phyloP scores from a whole-genome alignment of 768 basidiomycete genomes.

The Hemileccinum rubropunctum region DNA sequence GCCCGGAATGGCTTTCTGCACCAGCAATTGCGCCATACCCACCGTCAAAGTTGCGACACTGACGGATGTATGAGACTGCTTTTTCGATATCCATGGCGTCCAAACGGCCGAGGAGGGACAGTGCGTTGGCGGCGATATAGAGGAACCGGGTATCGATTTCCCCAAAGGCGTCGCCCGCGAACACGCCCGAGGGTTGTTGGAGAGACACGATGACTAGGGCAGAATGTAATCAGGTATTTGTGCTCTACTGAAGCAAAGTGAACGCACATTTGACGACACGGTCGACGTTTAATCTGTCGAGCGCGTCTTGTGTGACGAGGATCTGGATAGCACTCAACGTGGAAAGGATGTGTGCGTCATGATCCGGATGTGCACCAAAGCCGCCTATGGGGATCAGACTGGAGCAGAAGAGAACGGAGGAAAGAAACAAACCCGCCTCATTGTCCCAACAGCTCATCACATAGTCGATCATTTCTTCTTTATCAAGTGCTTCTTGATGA shows the following conservation, averaged over 20 bases:
- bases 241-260: neutral
- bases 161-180: slow-evolving; percentile 89
- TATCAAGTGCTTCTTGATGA: slow-evolving; percentile 70
- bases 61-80: slow-evolving; percentile 67
- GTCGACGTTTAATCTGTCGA: slow-evolving; percentile 66
- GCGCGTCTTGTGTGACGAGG: slow-evolving; percentile 77
- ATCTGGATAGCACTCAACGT: slow-evolving; percentile 94
- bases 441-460: slow-evolving; percentile 97
- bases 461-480: slow-evolving; percentile 83
- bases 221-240: neutral
- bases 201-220: slow-evolving; percentile 74
- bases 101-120: slow-evolving; percentile 78
- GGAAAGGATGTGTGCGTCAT: slow-evolving; percentile 85
- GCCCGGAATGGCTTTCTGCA: slow-evolving; percentile 90
- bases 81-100: slow-evolving; percentile 64
- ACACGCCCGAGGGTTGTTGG: slow-evolving; percentile 83
- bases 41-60: slow-evolving; percentile 92
- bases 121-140: slow-evolving; percentile 80
- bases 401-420: neutral
- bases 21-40: slow-evolving; percentile 85
- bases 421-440: slow-evolving; percentile 57
- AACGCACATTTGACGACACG: slow-evolving; percentile 72
- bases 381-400: slow-evolving; percentile 52
- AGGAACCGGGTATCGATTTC: slow-evolving; percentile 90
- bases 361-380: slow-evolving; percentile 89